Conservation (phyloP, 768 basidiomycete genomes). For the Multifurca ochricompacta region DNA sequence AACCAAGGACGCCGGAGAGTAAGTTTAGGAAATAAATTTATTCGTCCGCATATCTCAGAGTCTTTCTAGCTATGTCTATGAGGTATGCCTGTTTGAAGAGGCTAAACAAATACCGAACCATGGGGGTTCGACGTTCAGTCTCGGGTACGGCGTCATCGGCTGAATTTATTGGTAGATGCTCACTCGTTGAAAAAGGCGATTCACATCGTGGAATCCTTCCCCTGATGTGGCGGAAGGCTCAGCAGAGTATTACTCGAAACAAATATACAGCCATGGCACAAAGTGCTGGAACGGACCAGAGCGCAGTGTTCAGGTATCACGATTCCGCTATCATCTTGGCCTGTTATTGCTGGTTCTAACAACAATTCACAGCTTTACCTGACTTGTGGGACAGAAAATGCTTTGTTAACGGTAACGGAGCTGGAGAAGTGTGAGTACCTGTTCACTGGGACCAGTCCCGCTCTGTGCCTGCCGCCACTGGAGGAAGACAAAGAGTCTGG, state of each 20-base stretch:
- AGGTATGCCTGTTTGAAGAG: conserved; percentile 85
- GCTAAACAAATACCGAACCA: conserved; percentile 83
- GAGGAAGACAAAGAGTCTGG: conserved; percentile 32
- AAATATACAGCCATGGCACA: conserved; percentile 75
- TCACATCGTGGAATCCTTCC: conserved; percentile 71
- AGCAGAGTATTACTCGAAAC: conserved; percentile 70
- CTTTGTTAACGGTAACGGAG: conserved; percentile 69
- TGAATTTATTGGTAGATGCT: neutral
- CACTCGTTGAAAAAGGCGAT: conserved; percentile 41
- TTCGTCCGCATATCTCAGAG: neutral
- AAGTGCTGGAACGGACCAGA: conserved; percentile 97
- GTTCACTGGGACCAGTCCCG: conserved; percentile 77
- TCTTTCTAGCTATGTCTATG: conserved; percentile 75
- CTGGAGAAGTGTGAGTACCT: conserved; percentile 96
- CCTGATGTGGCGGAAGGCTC: conserved; percentile 49
- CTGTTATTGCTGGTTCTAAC: conserved; percentile 2
- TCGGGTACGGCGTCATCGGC: conserved; percentile 55
- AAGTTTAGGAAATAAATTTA: conserved; percentile 32
- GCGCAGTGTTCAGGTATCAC: conserved; percentile 66
- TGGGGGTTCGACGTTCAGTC: conserved; percentile 64
- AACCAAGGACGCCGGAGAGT: conserved; percentile 84
- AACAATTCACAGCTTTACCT: conserved; percentile 53
- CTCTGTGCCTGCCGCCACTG: conserved; percentile 64
- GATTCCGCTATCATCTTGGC: neutral
- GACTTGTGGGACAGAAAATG: conserved; percentile 81